Evolutionary conservation across 208 protist genomes (phyloP).

Genomic region (Crithidia acanthocephali): DNA sequence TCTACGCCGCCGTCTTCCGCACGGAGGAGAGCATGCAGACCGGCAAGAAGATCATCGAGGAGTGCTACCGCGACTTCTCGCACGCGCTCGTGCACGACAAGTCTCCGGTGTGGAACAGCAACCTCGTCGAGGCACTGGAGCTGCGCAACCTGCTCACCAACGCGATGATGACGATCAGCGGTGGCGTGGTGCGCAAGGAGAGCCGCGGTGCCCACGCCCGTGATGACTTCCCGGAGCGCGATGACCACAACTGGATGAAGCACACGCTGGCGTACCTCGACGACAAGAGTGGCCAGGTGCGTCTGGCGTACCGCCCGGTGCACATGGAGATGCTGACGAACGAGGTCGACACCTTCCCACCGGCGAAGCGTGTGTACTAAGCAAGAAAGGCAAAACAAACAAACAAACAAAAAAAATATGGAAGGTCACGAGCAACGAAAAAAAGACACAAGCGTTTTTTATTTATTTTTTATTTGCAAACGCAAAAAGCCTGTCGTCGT

Average conservation of each 20-base stretch:
- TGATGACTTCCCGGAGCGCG: slow-evolving; percentile 96
- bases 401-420: neutral
- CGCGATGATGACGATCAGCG: slow-evolving; percentile 94
- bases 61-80: slow-evolving; percentile 94
- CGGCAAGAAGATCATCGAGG: slow-evolving; percentile 93
- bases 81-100: slow-evolving; percentile 95
- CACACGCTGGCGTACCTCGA: slow-evolving; percentile 98
- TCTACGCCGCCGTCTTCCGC: slow-evolving; percentile 97
- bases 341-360: slow-evolving; percentile 88
- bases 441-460: neutral
- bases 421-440: no score
- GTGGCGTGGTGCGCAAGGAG: slow-evolving; percentile 96
- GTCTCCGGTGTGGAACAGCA: slow-evolving; percentile 97
- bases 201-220: slow-evolving; percentile 97
- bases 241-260: slow-evolving; percentile 99
- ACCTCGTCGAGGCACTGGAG: slow-evolving; percentile 99
- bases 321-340: slow-evolving; percentile 92
- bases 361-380: slow-evolving; percentile 94
- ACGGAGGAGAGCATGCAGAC: slow-evolving; percentile 93
- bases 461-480: no score
- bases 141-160: slow-evolving; percentile 98
- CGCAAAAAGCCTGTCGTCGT: no score
- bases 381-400: slow-evolving; percentile 6
- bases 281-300: slow-evolving; percentile 89
- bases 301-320: slow-evolving; percentile 95